Conservation (phyloP, 2,329 filamentous ascomycete genomes). For the Calonectria leucothoes region DNA sequence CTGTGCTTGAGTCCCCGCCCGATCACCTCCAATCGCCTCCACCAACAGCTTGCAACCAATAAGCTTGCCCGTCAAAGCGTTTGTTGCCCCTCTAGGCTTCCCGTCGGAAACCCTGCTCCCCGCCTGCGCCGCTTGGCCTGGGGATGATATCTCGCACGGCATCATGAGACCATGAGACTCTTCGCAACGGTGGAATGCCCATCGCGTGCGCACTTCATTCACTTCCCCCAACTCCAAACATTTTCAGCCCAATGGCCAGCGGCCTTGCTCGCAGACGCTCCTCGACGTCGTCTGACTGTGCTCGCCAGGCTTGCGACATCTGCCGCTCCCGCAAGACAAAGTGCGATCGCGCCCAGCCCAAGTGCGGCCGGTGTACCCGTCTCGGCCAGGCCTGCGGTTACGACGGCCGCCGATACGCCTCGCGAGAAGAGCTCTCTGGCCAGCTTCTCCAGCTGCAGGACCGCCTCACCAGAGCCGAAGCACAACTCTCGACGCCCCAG, state of each 20-base stretch:
- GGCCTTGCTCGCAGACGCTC: background rate
- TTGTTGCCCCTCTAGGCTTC: no score
- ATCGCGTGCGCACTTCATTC: no score
- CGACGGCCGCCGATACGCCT: background rate
- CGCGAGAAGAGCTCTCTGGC: background rate
- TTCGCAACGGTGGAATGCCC: no score
- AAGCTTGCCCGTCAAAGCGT: no score
- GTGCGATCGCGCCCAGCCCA: background rate
- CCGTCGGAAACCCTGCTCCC: no score
- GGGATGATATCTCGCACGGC: no score
- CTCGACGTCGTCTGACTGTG: background rate
- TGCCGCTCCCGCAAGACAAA: background rate
- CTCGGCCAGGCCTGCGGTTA: background rate
- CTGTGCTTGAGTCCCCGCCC: no score
- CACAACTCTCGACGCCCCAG: background rate
- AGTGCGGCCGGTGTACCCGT: background rate
- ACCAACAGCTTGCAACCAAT: no score
- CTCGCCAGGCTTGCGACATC: background rate
- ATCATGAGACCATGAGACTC: no score
- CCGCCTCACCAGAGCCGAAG: background rate
- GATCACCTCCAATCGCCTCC: no score
- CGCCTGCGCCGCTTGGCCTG: no score
- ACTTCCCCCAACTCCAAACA: background rate
- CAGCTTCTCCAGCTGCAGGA: background rate
- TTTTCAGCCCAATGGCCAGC: background rate